Conservation (phyloP, 2,329 filamentous ascomycete genomes). For the Helotiales sp. region DNA sequence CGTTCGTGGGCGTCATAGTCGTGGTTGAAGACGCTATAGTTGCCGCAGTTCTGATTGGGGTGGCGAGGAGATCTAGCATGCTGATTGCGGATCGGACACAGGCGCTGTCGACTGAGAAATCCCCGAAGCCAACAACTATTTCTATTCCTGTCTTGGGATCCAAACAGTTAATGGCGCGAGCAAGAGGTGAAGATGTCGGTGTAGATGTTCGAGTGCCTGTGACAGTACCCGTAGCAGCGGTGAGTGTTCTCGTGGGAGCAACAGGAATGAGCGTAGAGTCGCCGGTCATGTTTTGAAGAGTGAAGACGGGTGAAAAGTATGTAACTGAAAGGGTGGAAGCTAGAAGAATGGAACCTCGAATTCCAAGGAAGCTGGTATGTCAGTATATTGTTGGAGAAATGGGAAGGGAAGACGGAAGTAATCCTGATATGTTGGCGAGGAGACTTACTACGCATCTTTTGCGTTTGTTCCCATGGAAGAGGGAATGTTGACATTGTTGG, state of each 20-base stretch:
- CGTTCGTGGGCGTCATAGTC: conserved; percentile 5
- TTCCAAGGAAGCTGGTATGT: conserved; percentile 19
- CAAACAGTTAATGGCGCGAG: conserved; percentile 12
- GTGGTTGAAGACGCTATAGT: neutral
- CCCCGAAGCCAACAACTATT: conserved; percentile 13
- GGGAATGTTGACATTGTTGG: conserved; percentile 23
- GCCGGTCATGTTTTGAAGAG: conserved; percentile 28
- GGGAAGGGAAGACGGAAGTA: neutral
- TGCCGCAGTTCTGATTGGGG: conserved; percentile 5
- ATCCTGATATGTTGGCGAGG: no score
- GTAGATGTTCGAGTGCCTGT: neutral
- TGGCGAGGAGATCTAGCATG: conserved; percentile 11
- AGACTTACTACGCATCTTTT: conserved; percentile 21
- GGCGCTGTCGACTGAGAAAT: neutral
- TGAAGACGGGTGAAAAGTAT: conserved; percentile 25
- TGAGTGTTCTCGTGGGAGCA: conserved; percentile 6
- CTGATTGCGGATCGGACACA: conserved; percentile 19
- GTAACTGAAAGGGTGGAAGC: conserved; percentile 21
- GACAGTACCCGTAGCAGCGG: conserved; percentile 1
- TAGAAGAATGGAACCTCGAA: conserved; percentile 16
- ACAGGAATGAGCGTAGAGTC: conserved; percentile 13
- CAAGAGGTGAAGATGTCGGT: conserved; percentile 2
- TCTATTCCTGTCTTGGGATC: conserved; percentile 1
- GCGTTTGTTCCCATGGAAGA: conserved; percentile 19
- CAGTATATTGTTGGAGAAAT: neutral